Percentiles rank a stretch among this genome's conserved stretches.
These are phyloP conservation scores for Glycine latifolia DNA, from an alignment of 306 rosid genomes.

Conservation along the genomic window DNA sequence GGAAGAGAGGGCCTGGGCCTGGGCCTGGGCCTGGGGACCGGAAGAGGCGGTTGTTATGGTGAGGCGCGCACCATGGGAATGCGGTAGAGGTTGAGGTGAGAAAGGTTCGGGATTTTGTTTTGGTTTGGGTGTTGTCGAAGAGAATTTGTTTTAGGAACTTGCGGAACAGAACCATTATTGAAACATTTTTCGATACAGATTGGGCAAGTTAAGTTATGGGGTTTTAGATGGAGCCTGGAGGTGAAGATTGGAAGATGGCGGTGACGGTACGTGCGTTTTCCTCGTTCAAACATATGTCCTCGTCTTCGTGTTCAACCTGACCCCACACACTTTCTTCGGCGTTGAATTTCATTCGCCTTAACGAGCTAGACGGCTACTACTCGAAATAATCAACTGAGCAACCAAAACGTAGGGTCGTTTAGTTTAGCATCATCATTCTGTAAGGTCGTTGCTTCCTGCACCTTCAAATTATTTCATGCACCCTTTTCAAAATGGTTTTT, in stretches of 20 bases:
- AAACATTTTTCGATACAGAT: conserved; percentile 23
- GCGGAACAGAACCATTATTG: conserved; percentile 67
- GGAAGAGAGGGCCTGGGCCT: conserved; percentile 84
- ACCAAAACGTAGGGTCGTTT: conserved; percentile 8
- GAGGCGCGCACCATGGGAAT: conserved; percentile 35
- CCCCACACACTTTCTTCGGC: not conserved
- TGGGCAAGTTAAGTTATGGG: not conserved
- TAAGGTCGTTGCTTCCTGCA: too few species aligned
- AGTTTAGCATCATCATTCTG: not conserved
- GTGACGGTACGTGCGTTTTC: not conserved
- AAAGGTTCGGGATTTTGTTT: conserved; percentile 55
- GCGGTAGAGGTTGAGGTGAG: conserved; percentile 52
- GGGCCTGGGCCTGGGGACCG: conserved; percentile 48
- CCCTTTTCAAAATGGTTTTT: too few species aligned
- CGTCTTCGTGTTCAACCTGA: not conserved
- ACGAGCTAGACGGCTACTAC: not conserved
- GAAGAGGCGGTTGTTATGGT: conserved; percentile 41
- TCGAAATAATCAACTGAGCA: too few species aligned
- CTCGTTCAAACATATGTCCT: too few species aligned
- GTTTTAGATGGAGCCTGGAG: not conserved
- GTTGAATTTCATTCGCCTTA: not conserved
- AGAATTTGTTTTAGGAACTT: conserved; percentile 53
- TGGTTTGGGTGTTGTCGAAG: conserved; percentile 36
- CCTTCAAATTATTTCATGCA: too few species aligned
- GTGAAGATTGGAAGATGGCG: not conserved